These are phyloP conservation scores for Phytophthora pseudosyringae DNA, from an alignment of 352 stramenopile genomes.

Conservation along the genomic window DNA sequence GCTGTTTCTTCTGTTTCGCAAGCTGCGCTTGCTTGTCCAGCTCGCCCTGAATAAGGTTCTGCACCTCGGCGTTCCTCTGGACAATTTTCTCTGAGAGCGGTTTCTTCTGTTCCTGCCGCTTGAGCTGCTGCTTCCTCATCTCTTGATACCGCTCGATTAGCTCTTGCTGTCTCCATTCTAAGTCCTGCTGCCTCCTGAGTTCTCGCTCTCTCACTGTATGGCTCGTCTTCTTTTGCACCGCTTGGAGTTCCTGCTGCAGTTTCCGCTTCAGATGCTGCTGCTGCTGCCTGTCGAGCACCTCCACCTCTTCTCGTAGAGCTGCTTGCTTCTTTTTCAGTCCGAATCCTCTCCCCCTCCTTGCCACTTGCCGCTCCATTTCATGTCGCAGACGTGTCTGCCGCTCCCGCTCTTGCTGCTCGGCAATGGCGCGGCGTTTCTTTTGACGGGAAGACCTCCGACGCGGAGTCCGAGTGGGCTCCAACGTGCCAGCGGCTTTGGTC, in stretches of 20 bases:
- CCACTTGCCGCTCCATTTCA: background rate
- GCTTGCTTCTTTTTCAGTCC: background rate
- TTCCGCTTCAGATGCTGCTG: conserved; percentile 17
- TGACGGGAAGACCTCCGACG: conserved; percentile 46
- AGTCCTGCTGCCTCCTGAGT: background rate
- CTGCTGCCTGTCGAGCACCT: background rate
- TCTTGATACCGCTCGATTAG: background rate
- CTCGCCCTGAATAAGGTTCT: conserved; percentile 33
- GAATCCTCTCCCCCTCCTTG: background rate
- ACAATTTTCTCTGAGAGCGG: conserved; percentile 18
- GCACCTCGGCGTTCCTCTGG: conserved; percentile 26
- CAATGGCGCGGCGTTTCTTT: conserved; percentile 5
- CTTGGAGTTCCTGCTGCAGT: conserved; percentile 3
- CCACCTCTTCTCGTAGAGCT: background rate
- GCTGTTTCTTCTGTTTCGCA: conserved; percentile 18
- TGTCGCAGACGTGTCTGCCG: background rate
- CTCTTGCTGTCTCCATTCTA: conserved; percentile 5
- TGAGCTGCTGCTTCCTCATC: background rate
- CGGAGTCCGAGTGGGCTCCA: conserved; percentile 40
- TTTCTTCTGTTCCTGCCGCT: conserved; percentile 14
- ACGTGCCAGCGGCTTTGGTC: conserved; percentile 10
- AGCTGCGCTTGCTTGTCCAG: conserved; percentile 29
- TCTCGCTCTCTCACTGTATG: conserved; percentile 1
- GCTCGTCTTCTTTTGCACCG: background rate
- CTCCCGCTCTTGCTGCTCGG: conserved; percentile 9